Percentiles rank a stretch among this genome's conserved stretches.
Conservation (phyloP, 1,284 basidiomycete species). For the Mycena citricolor region DNA sequence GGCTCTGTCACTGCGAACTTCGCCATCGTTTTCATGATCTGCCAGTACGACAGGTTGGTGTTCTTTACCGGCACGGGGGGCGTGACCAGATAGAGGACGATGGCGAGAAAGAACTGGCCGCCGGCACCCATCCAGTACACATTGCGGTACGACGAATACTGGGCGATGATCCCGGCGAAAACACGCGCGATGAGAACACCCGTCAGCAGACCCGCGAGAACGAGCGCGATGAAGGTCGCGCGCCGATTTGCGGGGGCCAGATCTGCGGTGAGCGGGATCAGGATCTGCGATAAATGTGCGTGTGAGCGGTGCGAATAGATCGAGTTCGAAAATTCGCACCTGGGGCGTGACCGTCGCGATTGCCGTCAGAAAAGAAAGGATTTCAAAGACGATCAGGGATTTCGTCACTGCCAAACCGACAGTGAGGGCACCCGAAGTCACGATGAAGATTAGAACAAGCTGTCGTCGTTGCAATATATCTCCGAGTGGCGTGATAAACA, state of each 20-base stretch:
- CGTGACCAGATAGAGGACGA: constrained; percentile 54
- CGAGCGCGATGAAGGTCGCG: constrained; percentile 57
- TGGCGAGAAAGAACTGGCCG: constrained; percentile 46
- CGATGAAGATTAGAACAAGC: constrained; percentile 48
- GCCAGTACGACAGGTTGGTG: constrained; percentile 52
- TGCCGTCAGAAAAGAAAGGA: constrained; percentile 58
- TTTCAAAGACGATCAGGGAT: constrained; percentile 51
- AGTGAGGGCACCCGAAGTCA: constrained; percentile 46
- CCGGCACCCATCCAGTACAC: constrained; percentile 67
- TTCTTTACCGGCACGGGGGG: constrained; percentile 74
- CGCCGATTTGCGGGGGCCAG: constrained; percentile 61
- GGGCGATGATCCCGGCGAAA: constrained; percentile 62
- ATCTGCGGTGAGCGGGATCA: constrained; percentile 65
- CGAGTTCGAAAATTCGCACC: too few species aligned
- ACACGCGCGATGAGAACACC: constrained; percentile 71
- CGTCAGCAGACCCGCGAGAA: constrained; percentile 66
- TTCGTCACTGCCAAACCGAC: constrained; percentile 56
- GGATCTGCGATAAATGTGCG: constrained; percentile 30
- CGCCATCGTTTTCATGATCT: constrained; percentile 66
- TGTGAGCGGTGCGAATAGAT: neutral
- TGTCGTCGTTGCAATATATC: constrained; percentile 65
- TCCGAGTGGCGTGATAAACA: constrained; percentile 63
- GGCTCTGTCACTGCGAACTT: constrained; percentile 70
- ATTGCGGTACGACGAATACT: constrained; percentile 59
- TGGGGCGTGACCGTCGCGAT: constrained; percentile 55